Conservation (phyloP, 164 flowering plant species). For the Litsea cubeba region DNA sequence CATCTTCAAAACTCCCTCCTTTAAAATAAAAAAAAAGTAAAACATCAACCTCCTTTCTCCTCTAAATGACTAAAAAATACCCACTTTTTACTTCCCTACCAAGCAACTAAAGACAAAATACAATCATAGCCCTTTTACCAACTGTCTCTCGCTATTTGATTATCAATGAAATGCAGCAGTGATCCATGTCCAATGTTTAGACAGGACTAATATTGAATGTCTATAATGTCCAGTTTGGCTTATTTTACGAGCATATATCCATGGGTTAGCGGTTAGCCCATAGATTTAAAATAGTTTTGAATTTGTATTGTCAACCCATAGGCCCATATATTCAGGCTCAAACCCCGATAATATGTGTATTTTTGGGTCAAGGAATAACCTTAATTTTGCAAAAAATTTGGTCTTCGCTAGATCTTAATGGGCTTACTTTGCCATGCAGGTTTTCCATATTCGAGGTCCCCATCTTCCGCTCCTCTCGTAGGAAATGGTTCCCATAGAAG, state of each 20-base stretch:
- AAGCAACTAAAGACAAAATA: no score
- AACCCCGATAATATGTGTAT: neutral
- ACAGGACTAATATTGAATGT: neutral
- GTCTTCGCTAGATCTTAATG: neutral
- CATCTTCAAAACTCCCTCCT: no score
- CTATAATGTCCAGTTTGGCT: neutral
- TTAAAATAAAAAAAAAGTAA: no score
- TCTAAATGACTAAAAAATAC: no score
- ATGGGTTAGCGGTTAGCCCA: neutral
- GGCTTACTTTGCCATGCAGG: slow-evolving; percentile 29
- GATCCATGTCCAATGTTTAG: neutral
- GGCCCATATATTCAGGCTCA: neutral
- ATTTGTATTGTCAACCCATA: neutral
- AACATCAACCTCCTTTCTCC: no score
- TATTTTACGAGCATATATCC: neutral
- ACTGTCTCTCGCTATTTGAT: neutral
- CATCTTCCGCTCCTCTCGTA: slow-evolving; percentile 36
- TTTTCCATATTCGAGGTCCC: slow-evolving; percentile 26
- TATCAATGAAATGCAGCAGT: neutral
- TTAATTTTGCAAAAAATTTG: no score
- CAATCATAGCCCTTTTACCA: no score
- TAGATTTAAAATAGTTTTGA: neutral
- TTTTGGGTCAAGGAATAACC: no score
- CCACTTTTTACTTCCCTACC: no score
- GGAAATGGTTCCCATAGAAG: slow-evolving; percentile 40